Base-by-base conservation (phyloP, 2,329 filamentous ascomycete species). In the Scedosporium apiospermum region DNA sequence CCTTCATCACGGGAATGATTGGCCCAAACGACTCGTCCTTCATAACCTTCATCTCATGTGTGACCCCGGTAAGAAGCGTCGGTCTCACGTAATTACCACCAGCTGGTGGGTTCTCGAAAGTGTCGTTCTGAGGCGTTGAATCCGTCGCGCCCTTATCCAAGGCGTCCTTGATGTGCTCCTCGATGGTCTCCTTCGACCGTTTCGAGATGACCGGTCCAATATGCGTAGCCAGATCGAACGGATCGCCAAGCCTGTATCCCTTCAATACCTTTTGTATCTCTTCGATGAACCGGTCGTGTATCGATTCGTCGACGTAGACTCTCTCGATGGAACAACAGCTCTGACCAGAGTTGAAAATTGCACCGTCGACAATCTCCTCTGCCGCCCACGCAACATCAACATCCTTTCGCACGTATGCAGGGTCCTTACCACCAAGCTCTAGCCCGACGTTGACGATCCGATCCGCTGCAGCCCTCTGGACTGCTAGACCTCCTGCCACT, bases 311-410 rank as follows among this genome's bases (percentile, higher is more conserved):
- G 4, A 98, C 93, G 70, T 98, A 98, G 21, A 98, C 86, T 41
- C 93, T 83, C 77, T 98, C 93, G 62, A 98, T 81, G 26, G 91
- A 90, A 76, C 93, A 98, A 80, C 93, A 98, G 73, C 91, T 96
- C 79, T 98, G 93, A n/a, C 93, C 93, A 60, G 93, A 96, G 78
- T 98, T 98, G 82, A 98, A 98, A 63, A 98, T 81, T n/a, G 92
- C 88, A 21, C 93, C 93, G 69, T 98, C 93, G 14, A 98, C 91
- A 69, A 98, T 95, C 76, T 97, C 92, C 68, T 90, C 92, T 0
- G 93, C 93, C 0, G 89, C 93, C 93, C 93, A 97, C 58, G 86
- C 85, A 58, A 96, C 76, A 72, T 98, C 92, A 1, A 96, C 91
- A 70, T 98, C 93, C 6, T 79, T 80, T 64, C 93, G 82, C 62